Conservation (phyloP, 225 moss, liverwort and hornwort species). For the Sphagnum tenellum region DNA sequence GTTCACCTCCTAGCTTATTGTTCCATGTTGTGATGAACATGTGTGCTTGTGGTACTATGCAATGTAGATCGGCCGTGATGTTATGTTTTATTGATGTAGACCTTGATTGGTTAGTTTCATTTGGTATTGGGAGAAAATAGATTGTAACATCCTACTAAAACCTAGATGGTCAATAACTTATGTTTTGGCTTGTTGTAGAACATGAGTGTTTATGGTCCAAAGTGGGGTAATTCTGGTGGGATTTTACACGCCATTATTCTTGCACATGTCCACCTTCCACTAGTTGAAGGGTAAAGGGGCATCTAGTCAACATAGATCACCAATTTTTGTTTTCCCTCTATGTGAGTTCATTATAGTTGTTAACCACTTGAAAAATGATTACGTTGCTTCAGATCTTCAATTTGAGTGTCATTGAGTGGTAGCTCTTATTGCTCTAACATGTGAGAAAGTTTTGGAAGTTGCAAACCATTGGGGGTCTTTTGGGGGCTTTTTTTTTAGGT, state of each 20-base stretch:
- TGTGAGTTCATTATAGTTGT: constrained; percentile 44
- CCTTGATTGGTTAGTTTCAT: constrained; percentile 7
- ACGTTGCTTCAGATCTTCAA: neutral
- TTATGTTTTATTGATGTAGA: neutral
- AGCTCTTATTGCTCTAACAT: neutral
- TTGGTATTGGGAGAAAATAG: no score
- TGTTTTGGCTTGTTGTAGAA: constrained; percentile 28
- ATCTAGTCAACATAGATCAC: constrained; percentile 40
- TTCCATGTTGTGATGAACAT: neutral
- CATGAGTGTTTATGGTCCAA: constrained; percentile 81
- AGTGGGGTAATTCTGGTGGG: constrained; percentile 67
- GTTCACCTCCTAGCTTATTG: neutral
- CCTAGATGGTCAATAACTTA: no score
- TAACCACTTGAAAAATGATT: neutral
- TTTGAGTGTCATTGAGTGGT: neutral
- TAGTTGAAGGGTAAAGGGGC: constrained; percentile 54
- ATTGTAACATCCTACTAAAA: no score
- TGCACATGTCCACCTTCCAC: constrained; percentile 27
- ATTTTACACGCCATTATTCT: constrained; percentile 56
- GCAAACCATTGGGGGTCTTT: no score
- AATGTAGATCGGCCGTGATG: neutral
- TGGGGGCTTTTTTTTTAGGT: no score
- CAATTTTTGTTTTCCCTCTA: constrained; percentile 37
- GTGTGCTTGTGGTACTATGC: neutral
- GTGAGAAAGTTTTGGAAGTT: no score